Evolutionary conservation across 441 rosid species (phyloP), one percentile per base, ranked within the genome.

Genomic region (Omphalea diandra): DNA sequence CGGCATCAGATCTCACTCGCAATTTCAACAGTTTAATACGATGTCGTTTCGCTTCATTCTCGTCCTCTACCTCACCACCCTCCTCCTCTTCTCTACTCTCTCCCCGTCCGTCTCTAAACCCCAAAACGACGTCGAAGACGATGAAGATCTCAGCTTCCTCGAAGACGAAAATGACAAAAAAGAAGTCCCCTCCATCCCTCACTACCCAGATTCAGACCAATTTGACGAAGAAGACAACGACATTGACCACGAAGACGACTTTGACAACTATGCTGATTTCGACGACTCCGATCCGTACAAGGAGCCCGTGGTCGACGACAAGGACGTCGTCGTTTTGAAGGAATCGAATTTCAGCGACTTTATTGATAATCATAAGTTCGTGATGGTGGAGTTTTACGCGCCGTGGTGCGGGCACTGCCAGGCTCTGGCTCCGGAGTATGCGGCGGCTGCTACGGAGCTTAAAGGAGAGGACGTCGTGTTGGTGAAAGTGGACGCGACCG

Each of bases 371-470:
- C 81, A 88, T 61, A 79, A 79, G 81, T 93, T 79, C 75, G 99
- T 93, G 27, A 83, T 95, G 98, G 97, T 95, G 26, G 99, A 93
- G 71, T 95, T 95, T 78, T 95, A 95, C 80, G 98, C 99, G 22
- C 97, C 99, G 3, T 95, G 99, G 99, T 95, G 99, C 58, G 98
- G 98, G 2, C 98, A 92, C 68, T 92, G 99, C 71, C 97, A 95
- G 80, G 80, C 96, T 36, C 81, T 95, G 69, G 98, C 97, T 74
- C 99, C 99, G 20, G 99, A 95, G 74, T 95, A 93, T 29, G 97
- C 98, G n/a, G 97, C 98, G 27, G 98, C 98, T 0, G 99, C 98
- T 22, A 88, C 99, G 27, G 97, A 85, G 74, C 78, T 95, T 31
- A 95, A 90, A 54, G 78, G 65, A 20, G 88, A 73, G 47, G 79